Evolutionary conservation across 495 filamentous ascomycete species (phyloP), one percentile per base, ranked within the genome.

Genomic region (Penicillium samsonianum): DNA sequence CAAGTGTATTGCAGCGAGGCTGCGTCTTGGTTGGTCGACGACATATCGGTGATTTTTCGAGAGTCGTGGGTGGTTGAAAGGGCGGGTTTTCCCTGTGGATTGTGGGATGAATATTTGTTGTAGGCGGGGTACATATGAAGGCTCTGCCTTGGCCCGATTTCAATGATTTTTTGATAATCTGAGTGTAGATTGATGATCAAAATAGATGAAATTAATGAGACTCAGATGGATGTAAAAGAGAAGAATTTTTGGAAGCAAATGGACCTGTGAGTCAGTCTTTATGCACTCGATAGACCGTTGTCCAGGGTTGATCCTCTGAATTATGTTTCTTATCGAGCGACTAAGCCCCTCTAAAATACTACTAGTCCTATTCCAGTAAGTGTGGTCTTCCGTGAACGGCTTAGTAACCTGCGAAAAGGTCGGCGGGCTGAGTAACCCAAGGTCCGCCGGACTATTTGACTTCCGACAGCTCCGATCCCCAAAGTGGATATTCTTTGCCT

Each of bases 1-100:
- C 94, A 98, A 43, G 94, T 96, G 72, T 91, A 98, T 2, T 93
- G 92, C 71, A 96, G 89, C 22, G 87, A 83, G 8, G 48, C 56
- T 35, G 43, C 37, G 55, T 62, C 53, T 38, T 62, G 57, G 20
- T 47, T 63, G 17, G 45, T 60, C 12, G 65, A 50, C 23, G 67
- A 65, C 67, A 69, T 69, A 26, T 25, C 46, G 37, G 40, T 43
- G 17, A 19, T 58, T 37, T 33, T 16, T 22, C 52, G 26, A 26
- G 48, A 54, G 46, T 53, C 26, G 40, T 45, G 53, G 45, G 22
- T 44, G 31, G 51, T 45, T 52, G 38, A 47, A 40, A 38, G 17
- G 44, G 25, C n/a, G 28, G 47, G 61, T 35, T 37, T 52, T 35
- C 31, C 48, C 52, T 54, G 55, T 46, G 44, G 45, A 46, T 28